Evolutionary conservation across 805 yeast species (phyloP).

Genomic region (Barnettozyma sp.): DNA sequence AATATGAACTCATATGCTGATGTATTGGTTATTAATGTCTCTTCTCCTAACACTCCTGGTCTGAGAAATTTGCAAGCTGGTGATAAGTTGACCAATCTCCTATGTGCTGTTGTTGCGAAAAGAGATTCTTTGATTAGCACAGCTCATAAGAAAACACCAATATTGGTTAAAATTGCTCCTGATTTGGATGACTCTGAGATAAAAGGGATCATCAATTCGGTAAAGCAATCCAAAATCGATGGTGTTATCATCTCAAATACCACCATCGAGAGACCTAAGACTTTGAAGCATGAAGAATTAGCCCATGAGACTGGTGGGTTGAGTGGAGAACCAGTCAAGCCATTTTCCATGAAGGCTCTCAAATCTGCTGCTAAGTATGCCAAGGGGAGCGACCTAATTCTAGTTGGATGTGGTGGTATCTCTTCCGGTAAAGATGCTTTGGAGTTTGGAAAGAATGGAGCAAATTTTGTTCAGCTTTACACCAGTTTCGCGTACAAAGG

Average conservation of each 20-base stretch:
- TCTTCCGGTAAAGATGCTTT: slow-evolving; percentile 80
- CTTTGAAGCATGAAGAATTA: slow-evolving; percentile 45
- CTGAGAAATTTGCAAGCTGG: slow-evolving; percentile 80
- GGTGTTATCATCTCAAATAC: slow-evolving; percentile 93
- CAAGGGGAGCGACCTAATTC: slow-evolving; percentile 63
- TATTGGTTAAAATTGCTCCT: slow-evolving; percentile 89
- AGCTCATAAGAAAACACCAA: slow-evolving; percentile 54
- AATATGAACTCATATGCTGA: slow-evolving; percentile 81
- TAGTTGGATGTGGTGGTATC: slow-evolving; percentile 95
- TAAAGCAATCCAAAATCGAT: slow-evolving; percentile 70
- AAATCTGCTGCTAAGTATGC: slow-evolving; percentile 66
- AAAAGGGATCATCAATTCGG: slow-evolving; percentile 73
- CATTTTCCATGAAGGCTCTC: slow-evolving; percentile 65
- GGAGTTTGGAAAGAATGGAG: slow-evolving; percentile 91
- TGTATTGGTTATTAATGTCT: slow-evolving; percentile 82
- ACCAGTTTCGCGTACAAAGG: slow-evolving; percentile 92
- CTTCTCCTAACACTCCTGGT: slow-evolving; percentile 96
- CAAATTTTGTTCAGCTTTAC: slow-evolving; percentile 79
- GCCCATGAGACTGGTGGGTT: slow-evolving; percentile 73
- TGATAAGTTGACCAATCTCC: slow-evolving; percentile 57
- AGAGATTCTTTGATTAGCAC: slow-evolving; percentile 47
- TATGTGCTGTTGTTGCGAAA: slow-evolving; percentile 61
- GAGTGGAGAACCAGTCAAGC: slow-evolving; percentile 89
- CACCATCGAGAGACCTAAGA: slow-evolving; percentile 74
- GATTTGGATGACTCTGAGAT: slow-evolving; percentile 80